Evolutionary conservation across 164 flowering plant species (phyloP), one percentile per base, ranked within the genome.

Genomic region (Aristolochia californica): DNA sequence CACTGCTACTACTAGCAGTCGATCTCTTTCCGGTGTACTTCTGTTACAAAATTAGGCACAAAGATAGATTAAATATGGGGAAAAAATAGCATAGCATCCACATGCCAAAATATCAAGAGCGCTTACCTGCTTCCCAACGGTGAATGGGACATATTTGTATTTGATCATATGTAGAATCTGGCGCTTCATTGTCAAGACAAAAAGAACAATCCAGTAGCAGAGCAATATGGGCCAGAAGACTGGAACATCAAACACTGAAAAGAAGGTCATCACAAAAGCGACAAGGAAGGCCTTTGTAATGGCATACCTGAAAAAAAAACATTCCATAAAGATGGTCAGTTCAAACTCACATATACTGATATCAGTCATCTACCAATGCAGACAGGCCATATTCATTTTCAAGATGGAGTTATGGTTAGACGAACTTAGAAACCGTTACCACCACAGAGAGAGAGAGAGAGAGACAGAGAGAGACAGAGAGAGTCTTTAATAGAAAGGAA

Each of bases 141-240:
- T 75, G 76, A 85, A 74, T 15, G 88, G 88, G 50, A 83, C 48
- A 58, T 85, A 85, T 68, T 71, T 83, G 76, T 79, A 75, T 62
- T 81, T 85, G 48, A 83, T 80, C 93, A 85, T 85, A 74, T 83
- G 93, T 66, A 74, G 66, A 56, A 83, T 85, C 69, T 85, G 87
- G 57, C 88, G 87, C 78, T 76, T 85, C 93, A 85, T 85, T 24
- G 88, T 83, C 54, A 85, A 80, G 43, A 83, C 76, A 63, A 85
- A 85, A 8, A 85, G 78, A 59, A 81, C 86, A 60, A 79, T 57
- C 93, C 93, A 83, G 48, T 85, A 81, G 66, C 74, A 79, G 22
- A 85, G 84, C 52, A 83, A 72, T 57, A 83, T 83, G 44, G 88
- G 88, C 91, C 91, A 85, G 70, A 85, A 85, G 49, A 85, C 91